phyloP scores from a whole-genome alignment of 106 monocot genomes.

The Agapanthus africanus region DNA sequence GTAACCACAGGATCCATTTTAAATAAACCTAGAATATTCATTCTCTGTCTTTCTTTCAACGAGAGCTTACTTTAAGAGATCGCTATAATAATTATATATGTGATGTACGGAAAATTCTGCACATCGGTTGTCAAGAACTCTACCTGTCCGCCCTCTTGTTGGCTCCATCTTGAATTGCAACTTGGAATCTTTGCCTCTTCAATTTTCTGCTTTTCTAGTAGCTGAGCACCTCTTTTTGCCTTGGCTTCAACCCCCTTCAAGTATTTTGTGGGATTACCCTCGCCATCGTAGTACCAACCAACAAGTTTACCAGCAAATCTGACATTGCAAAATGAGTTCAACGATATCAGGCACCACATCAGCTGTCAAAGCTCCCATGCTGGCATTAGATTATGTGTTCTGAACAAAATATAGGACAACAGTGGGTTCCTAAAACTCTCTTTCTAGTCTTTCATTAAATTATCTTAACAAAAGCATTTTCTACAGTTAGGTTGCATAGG shows the following conservation, averaged over 20 bases:
- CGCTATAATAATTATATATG: too few species aligned
- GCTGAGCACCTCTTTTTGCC: conserved; percentile 86
- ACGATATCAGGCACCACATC: background rate
- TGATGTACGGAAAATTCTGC: too few species aligned
- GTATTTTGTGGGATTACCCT: conserved; percentile 90
- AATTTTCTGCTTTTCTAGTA: conserved; percentile 78
- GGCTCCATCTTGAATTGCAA: conserved; percentile 98
- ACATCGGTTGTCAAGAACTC: too few species aligned
- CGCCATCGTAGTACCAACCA: conserved; percentile 80
- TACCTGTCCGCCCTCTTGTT: conserved; percentile 90
- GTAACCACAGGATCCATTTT: too few species aligned
- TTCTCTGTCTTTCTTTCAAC: too few species aligned
- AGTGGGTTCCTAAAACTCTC: background rate
- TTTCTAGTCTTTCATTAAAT: background rate
- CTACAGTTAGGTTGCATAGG: background rate
- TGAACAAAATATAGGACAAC: background rate
- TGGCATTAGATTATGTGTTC: background rate
- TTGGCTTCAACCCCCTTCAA: conserved; percentile 90
- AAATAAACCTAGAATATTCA: too few species aligned
- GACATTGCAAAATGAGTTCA: conserved; percentile 10
- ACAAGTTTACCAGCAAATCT: conserved; percentile 85
- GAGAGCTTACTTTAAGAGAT: too few species aligned
- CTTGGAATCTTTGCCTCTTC: conserved; percentile 81
- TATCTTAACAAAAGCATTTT: background rate
- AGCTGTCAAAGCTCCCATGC: background rate